Base-by-base conservation (phyloP, 2,329 filamentous ascomycete species). In the Cyphellophora attinorum region DNA sequence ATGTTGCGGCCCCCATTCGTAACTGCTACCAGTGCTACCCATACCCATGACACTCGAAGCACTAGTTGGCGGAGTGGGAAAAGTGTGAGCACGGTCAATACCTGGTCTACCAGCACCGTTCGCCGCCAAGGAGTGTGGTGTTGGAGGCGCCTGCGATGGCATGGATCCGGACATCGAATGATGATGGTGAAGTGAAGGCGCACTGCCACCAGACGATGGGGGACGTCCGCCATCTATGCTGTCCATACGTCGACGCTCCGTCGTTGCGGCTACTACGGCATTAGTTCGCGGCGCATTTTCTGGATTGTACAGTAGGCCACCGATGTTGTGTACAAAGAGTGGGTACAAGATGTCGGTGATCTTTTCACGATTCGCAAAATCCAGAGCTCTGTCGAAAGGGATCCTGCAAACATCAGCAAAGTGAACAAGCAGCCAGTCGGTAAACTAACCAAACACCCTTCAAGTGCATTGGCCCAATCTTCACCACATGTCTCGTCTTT, bases 301-400 rank as follows among this genome's bases (percentile, higher is more conserved):
- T 1, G 91, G 89, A 57, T 96, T 89, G 59, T 95, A 96, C 32
- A 96, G 73, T 45, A 96, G 70, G 38, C 85, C 82, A 40, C 85
- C 85, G 55, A 96, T 96, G 61, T 96, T 93, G 61, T 96, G 88
- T 25, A 96, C 91, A 57, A 98, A 98, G 31, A 98, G 69, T 34
- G 91, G 91, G 59, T 96, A 98, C 35, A 96, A 66, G 31, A 88
- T 67, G 61, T 96, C 89, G 0, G 91, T 96, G 45, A 96, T 98
- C 65, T 96, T 96, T 62, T 98, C 91, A 71, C 95, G 96, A 67
- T 98, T 98, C 46, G 91, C 91, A 57, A 98, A 96, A 52, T 96
- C 91, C 35, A 98, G 67, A n/a, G 91, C 91, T 47, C 91, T 81
- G 50, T 96, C 91, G 51, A 93, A 96, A 2, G 91, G 91, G 52